Conservation (phyloP, 306 rosid species). For the Pyrus communis region DNA sequence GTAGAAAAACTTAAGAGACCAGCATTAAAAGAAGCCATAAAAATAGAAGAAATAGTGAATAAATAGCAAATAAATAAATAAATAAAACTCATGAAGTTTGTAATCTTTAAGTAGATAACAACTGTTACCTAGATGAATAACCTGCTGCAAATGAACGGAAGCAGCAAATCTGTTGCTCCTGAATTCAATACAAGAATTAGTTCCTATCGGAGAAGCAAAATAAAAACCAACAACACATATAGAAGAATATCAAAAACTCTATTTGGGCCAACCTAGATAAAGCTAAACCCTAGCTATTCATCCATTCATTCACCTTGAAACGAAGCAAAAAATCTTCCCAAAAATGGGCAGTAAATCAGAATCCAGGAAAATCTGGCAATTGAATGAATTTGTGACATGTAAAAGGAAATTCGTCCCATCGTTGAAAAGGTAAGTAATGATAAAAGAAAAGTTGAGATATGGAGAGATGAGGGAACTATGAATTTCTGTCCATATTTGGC, state of each 20-base stretch:
- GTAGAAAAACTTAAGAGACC: neutral
- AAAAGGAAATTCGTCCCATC: slow-evolving; percentile 10
- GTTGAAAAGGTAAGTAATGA: slow-evolving; percentile 13
- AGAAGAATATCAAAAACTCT: neutral
- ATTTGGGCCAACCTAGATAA: neutral
- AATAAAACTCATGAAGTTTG: neutral
- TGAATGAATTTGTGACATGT: slow-evolving; percentile 14
- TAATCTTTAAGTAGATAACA: neutral
- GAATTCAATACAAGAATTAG: slow-evolving; percentile 12
- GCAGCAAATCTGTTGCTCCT: slow-evolving; percentile 14
- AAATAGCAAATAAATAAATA: neutral
- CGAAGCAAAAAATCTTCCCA: neutral
- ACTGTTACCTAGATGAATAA: slow-evolving; percentile 31
- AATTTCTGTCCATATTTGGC: slow-evolving; percentile 24
- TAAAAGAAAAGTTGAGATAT: neutral
- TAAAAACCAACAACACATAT: neutral
- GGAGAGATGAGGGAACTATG: slow-evolving; percentile 18
- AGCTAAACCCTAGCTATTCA: neutral
- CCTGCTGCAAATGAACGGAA: slow-evolving; percentile 5
- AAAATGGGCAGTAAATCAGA: slow-evolving; percentile 4
- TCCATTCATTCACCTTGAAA: slow-evolving; percentile 4
- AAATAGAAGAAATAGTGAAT: neutral
- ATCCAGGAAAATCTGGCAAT: slow-evolving; percentile 3
- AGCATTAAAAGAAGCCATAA: neutral
- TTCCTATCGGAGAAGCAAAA: neutral